Base-by-base conservation (phyloP, 441 rosid species). In the Macaranga tanarius region DNA sequence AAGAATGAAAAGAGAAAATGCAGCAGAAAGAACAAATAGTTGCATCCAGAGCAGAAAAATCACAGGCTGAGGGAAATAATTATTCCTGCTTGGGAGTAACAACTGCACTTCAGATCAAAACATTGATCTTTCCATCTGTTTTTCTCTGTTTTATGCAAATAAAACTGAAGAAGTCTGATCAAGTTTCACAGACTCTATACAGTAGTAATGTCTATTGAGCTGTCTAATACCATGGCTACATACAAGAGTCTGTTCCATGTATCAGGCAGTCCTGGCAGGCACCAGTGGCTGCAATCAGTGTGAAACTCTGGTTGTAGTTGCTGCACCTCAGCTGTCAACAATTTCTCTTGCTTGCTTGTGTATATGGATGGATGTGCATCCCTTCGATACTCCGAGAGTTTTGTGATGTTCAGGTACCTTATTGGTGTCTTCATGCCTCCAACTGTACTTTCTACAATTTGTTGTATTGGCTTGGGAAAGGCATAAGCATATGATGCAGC, bases 271-370 rank as follows among this genome's bases (percentile, higher is more conserved):
- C 96, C 97, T 0, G 97, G 97, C 57, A 92, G 88, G 79, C 96
- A 92, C 96, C 96, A 90, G 55, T 92, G 97, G 81, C 96, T 90
- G 83, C 96, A 92, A 74, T 92, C 97, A 60, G 88, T 88, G 70
- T 60, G 88, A 71, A 31, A 55, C 77, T 86, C 68, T 0, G 88
- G 89, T 0, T 84, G 75, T 68, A 26, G 71, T 55, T 62, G 67
- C 63, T 79, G 61, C 79, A 42, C 11, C 12, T 71, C 76, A 45
- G 51, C 87, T 83, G 4, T 66, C 86, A 0, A 23, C 74, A 0
- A 86, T 22, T 52, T 81, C n/a, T 44, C 70, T 73, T 28, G 74
- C 78, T 68, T 87, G 87, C 75, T 89, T 67, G 75, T 78, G 75
- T 88, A 90, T 12, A 86, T 69, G 1, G 96, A 86, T 0, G 97